phyloP scores from a whole-genome alignment of 2,329 filamentous ascomycete species.

The Scytalidium lignicola region DNA sequence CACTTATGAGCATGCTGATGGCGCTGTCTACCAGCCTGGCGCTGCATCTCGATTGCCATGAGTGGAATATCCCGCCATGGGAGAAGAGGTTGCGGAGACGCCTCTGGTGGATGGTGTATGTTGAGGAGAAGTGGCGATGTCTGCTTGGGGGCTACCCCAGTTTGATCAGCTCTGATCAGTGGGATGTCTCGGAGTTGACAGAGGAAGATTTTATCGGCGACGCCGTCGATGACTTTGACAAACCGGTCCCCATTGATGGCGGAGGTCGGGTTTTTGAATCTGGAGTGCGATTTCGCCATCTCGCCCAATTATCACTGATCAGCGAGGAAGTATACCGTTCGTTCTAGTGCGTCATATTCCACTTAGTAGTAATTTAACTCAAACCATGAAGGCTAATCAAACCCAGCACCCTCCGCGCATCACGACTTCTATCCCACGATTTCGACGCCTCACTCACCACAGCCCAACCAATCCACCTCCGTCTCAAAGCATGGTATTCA shows the following conservation, averaged over 20 bases:
- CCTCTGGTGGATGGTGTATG: slow-evolving; percentile 2
- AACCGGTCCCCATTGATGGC: too few species aligned
- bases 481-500: slow-evolving; percentile 27
- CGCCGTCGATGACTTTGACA: background rate
- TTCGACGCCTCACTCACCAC: slow-evolving; percentile 26
- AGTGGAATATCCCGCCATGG: slow-evolving; percentile 2
- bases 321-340: slow-evolving; percentile 28
- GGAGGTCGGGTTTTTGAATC: too few species aligned
- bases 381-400: background rate
- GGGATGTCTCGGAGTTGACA: slow-evolving; percentile 3
- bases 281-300: slow-evolving; percentile 19
- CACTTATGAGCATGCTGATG: background rate
- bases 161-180: slow-evolving; percentile 1
- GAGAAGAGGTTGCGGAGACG: slow-evolving; percentile 1
- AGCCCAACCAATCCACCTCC: slow-evolving; percentile 23
- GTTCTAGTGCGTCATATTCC: slow-evolving; percentile 23
- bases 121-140: slow-evolving; percentile 2
- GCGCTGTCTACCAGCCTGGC: background rate
- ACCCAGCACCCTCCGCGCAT: slow-evolving; percentile 25
- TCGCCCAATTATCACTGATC: slow-evolving; percentile 24
- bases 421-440: slow-evolving; percentile 25
- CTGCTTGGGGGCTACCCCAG: background rate
- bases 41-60: slow-evolving; percentile 4
- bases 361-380: background rate
- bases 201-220: slow-evolving; percentile 2